Evolutionary conservation across 768 basidiomycete genomes (phyloP).

Genomic region (Clitopilus hobsonii): DNA sequence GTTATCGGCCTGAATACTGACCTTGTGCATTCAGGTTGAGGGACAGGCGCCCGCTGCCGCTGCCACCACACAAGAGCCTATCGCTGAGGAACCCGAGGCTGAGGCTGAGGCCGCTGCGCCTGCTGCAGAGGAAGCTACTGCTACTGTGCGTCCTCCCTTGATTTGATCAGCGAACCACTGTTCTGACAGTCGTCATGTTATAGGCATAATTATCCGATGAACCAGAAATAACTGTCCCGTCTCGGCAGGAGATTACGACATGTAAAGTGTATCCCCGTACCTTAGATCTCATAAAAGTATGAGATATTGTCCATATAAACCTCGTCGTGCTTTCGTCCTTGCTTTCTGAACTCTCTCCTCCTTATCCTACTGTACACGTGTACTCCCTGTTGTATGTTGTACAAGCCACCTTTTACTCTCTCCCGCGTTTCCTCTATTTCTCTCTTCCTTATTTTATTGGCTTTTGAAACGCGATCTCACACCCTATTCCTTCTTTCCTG

Average conservation of each 20-base stretch:
- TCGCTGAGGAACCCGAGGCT: conserved; percentile 51
- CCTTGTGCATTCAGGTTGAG: conserved; percentile 24
- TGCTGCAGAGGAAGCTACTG: conserved; percentile 12
- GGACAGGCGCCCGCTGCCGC: conserved; percentile 33
- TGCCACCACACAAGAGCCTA: conserved; percentile 37
- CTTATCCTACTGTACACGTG: conserved; percentile 6
- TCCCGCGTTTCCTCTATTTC: background rate
- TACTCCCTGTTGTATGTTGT: background rate
- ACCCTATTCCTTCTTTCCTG: too few relatives aligned
- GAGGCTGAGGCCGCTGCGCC: conserved; percentile 25
- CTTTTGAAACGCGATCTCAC: too few relatives aligned
- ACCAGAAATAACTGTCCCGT: conserved; percentile 4
- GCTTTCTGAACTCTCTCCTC: conserved; percentile 10
- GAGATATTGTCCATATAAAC: conserved; percentile 8
- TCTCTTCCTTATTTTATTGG: background rate
- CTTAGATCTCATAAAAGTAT: conserved; percentile 2
- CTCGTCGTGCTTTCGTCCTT: conserved; percentile 18
- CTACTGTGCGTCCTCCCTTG: conserved; percentile 3
- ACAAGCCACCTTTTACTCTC: background rate
- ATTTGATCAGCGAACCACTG: too few relatives aligned
- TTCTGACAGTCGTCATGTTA: conserved; percentile 3
- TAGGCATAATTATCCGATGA: conserved; percentile 5
- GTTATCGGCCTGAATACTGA: conserved; percentile 1
- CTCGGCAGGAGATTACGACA: conserved; percentile 10
- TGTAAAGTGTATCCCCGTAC: conserved; percentile 3